Base-by-base conservation (phyloP, 2,329 filamentous ascomycete genomes). In the Microdochium bolleyi region DNA sequence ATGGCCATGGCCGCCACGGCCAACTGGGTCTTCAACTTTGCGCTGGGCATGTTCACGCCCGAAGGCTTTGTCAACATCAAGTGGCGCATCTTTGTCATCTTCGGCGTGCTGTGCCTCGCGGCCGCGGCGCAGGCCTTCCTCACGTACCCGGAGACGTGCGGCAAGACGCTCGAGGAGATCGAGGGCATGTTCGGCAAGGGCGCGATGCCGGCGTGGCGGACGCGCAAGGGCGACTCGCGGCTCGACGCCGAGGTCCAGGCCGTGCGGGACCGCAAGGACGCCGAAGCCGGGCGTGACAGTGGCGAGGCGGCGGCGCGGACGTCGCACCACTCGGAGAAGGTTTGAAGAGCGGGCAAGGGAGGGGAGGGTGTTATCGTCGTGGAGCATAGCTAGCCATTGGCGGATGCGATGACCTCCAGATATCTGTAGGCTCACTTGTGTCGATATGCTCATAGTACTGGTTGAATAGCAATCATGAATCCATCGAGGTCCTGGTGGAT, bases 11-110 rank as follows among this genome's bases (percentile, higher is more conserved):
- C 80, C 0, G 76, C 79, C 2, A 70, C 79, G 19, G 73, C 74
- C 14, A 83, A 82, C 55, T 71, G 69, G 68, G 58, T 80, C 5
- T 80, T 83, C 70, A 84, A 83, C 64, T 83, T 83, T 60, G 80
- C 80, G 0, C 70, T 84, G 13, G 79, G 77, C 32, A 70, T 82
- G 41, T 83, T 80, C 64, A 74, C 80, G 2, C 81, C 80, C 3
- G 75, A 79, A 0, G 79, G 73, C 1, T 81, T 84, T 66, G 66
- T 71, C 49, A 82, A 82, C 62, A 84, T 84, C 62, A 71, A 70
- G 24, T 83, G 75, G 67, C 75, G 75, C 55, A 67, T 77, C 21
- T 73, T 73, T 52, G 68, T 71, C 59, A 63, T 72, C 52, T 71
- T 71, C 46, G 70, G 69, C 41, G 63, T 67, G 11, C 61, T 72